phyloP scores from a whole-genome alignment of 306 rosid genomes.

The Quercus agrifolia region DNA sequence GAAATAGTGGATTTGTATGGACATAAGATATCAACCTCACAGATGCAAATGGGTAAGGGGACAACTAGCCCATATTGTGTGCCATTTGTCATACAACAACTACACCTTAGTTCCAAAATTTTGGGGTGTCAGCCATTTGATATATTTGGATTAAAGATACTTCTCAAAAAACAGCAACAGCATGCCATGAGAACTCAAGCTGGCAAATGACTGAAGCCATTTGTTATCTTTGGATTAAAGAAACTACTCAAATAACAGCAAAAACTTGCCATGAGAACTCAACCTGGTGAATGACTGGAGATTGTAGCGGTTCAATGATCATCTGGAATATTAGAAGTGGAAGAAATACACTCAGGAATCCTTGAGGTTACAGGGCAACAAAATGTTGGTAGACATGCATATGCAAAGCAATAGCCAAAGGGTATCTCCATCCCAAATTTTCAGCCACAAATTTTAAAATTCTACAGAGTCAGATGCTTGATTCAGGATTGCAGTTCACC shows the following conservation, averaged over 20 bases:
- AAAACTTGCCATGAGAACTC: neutral
- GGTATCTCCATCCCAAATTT: conserved; percentile 4
- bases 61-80: neutral
- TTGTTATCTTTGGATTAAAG: neutral
- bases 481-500: conserved; percentile 11
- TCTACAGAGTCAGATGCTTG: neutral
- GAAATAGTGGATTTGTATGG: neutral
- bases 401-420: conserved; percentile 6
- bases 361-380: conserved; percentile 15
- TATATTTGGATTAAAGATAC: too few species aligned
- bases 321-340: conserved; percentile 5
- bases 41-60: neutral
- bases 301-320: conserved; percentile 12
- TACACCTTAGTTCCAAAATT: too few species aligned
- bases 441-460: conserved; percentile 10
- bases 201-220: too few species aligned
- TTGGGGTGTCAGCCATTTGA: too few species aligned
- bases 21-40: neutral
- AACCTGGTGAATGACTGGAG: neutral
- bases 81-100: neutral
- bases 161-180: too few species aligned
- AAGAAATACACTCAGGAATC: conserved; percentile 4
- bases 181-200: too few species aligned
- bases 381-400: conserved; percentile 4
- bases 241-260: neutral